Base-by-base conservation (phyloP, 1,284 basidiomycete species). In the Fomitopsis pinicola region DNA sequence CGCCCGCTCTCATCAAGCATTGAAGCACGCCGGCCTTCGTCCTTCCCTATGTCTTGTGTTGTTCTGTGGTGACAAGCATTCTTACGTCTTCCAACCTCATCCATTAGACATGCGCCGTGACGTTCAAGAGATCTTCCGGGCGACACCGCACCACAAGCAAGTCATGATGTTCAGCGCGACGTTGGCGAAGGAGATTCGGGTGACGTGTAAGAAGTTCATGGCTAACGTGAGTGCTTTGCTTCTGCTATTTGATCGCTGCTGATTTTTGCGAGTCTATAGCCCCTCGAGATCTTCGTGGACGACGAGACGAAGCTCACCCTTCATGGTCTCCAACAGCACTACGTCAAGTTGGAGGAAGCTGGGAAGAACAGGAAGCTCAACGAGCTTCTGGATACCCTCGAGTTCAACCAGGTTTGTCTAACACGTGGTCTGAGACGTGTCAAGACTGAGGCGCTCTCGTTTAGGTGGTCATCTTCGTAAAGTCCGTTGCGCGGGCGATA, bases 141-240 rank as follows among this genome's bases (percentile, higher is more conserved):
- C 95, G 17, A 99, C 97, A n/a, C 97, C 97, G 61, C 97, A 98
- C 78, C 95, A 98, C 86, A 99, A 99, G 83, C 97, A 99, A 84
- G 97, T 99, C 67, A 99, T 99, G 97, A 99, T 99, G 97, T 99
- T 99, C 84, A 97, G 94, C 70, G 97, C 97, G 53, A 99, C 97
- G 0, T 81, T 99, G 64, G 88, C 95, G 61, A 99, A 99, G 83
- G 97, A 99, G 67, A 97, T 99, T 64, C 87, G 97, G 61, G 86
- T 90, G 7, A 98, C 96, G 0, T 99, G 97, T 87, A 99, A 99
- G 81, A 99, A 99, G 78, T 99, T 99, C 77, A 99, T 99, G 97
- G 93, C 95, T 60, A 98, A 95, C 76, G 97, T 98, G 71, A 69
- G 94, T 83, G 14, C 58, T 19, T 54, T 45, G 7, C 46, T 30